Conservation (phyloP, 1,284 basidiomycete genomes). For the Heterobasidion parviporum region DNA sequence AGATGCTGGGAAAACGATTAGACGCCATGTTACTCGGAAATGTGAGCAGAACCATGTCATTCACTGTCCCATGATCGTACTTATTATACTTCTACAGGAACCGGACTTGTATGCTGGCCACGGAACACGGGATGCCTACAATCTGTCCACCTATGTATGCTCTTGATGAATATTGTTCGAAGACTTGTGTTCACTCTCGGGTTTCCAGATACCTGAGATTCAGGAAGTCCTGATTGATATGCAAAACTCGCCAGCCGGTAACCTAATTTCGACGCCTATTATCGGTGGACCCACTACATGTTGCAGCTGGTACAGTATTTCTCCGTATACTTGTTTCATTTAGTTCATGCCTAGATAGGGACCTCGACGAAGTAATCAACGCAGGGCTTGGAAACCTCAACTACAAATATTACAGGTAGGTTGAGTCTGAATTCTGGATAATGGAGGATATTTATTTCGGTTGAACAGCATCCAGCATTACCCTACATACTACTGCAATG, state of each 20-base stretch:
- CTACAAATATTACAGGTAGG: not conserved
- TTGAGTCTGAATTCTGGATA: not conserved
- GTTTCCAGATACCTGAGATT: not conserved
- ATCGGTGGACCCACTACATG: not conserved
- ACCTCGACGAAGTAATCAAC: not conserved
- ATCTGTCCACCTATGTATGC: not conserved
- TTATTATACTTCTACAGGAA: not conserved
- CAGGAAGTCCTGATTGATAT: not conserved
- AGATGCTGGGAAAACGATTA: not conserved
- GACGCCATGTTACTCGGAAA: constrained; percentile 1
- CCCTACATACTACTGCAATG: not conserved
- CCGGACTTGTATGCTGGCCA: not conserved
- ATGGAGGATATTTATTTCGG: not conserved
- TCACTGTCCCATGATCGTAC: too few relatives aligned
- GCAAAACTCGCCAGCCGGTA: not conserved
- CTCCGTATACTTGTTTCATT: not conserved
- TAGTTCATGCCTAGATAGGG: not conserved
- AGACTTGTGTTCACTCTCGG: not conserved
- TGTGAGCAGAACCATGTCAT: not conserved
- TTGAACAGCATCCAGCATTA: not conserved
- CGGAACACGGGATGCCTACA: not conserved
- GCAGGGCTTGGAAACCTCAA: not conserved
- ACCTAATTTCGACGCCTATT: not conserved
- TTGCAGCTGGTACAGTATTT: not conserved
- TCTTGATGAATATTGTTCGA: not conserved